Evolutionary conservation across 208 protist genomes (phyloP), one percentile per base, ranked within the genome.

Genomic region (Crithidia bombi): DNA sequence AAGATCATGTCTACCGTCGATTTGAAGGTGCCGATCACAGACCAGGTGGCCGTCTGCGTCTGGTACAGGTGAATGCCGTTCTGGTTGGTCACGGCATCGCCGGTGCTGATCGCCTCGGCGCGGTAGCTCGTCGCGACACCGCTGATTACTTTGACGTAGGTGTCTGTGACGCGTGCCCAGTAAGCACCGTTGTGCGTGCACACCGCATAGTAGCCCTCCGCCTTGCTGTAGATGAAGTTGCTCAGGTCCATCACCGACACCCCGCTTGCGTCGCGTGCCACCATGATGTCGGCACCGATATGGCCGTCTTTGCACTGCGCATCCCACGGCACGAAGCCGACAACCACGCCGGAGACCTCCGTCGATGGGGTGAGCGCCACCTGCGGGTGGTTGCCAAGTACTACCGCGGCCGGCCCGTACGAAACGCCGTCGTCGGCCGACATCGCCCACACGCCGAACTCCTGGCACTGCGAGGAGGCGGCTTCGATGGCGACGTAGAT

Each of bases 281-380:
- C 67, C 61, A 80, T 79, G n/a, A 72, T 52, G 36, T 80, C 65
- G 10, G 57, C 54, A 14, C 69, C 69, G 47, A 61, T 47, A 54
- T 70, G 66, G n/a, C 19, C 25, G 1, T 52, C 35, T 10, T 49
- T 33, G 69, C 87, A 92, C 26, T 51, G 28, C 38, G 58, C 30
- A 52, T 83, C 73, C 79, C 76, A 84, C 39, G 80, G 68, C 14
- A 79, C 77, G 35, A 92, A 64, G 3, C 79, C 83, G 44, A 92
- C 55, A 6, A 82, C 58, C 3, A 78, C 69, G 32, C 83, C 83
- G 30, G 78, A 65, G 5, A 86, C 43, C 12, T 72, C 61, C n/a
- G 39, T 66, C 12, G 43, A 32, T 17, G 71, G 36, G 35, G 36
- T 56, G 25, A 92, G 62, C 10, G 55, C 57, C 15, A 87, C 46